Evolutionary conservation across 352 stramenopile species (phyloP).

Genomic region (Phytopythium montanum): DNA sequence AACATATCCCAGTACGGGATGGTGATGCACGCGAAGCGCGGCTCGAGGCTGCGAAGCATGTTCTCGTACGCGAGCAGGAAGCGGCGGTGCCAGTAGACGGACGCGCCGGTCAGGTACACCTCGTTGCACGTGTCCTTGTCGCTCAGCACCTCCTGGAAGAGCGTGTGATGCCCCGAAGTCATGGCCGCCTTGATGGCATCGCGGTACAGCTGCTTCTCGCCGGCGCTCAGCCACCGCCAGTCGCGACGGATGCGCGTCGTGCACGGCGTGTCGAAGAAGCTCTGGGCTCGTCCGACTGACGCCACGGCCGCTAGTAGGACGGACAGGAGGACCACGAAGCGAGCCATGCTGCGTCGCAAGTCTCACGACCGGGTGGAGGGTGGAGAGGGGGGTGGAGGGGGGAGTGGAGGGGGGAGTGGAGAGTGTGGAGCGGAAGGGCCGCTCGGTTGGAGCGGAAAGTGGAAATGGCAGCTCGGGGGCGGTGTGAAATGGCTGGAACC

Average conservation of each 20-base stretch:
- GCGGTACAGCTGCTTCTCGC: conserved; percentile 61
- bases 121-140: conserved; percentile 37
- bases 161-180: conserved; percentile 36
- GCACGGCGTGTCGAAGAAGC: conserved; percentile 10
- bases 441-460: conserved; percentile 3
- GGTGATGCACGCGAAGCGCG: conserved; percentile 60
- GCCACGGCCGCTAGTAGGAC: neutral
- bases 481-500: neutral
- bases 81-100: conserved; percentile 70
- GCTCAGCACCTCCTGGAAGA: conserved; percentile 56
- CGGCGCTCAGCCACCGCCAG: conserved; percentile 33
- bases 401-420: neutral
- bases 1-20: conserved; percentile 84
- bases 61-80: conserved; percentile 72
- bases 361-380: neutral
- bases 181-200: conserved; percentile 60
- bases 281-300: neutral
- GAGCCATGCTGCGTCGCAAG: neutral
- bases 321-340: neutral
- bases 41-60: conserved; percentile 63
- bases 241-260: conserved; percentile 43
- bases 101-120: conserved; percentile 39
- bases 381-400: neutral
- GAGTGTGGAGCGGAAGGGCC: neutral
- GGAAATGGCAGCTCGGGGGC: neutral